Conservation (phyloP, 2,329 filamentous ascomycete genomes). For the Annulohypoxylon truncatum region DNA sequence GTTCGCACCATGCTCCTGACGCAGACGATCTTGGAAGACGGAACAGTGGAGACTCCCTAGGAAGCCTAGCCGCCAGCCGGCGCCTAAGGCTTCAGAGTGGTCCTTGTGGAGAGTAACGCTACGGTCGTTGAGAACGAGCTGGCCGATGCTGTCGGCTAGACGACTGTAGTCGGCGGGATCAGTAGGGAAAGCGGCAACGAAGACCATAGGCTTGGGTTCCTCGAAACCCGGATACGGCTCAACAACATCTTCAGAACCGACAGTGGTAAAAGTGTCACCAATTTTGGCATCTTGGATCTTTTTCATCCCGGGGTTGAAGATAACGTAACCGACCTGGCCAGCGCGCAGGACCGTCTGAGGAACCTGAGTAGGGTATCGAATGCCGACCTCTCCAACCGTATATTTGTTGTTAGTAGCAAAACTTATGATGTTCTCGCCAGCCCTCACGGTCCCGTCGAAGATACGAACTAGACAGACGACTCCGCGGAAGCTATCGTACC, state of each 20-base stretch:
- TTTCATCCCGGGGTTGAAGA: slow-evolving; percentile 99
- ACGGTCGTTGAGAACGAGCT: slow-evolving; percentile 93
- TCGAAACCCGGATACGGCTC: slow-evolving; percentile 91
- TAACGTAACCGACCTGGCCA: slow-evolving; percentile 95
- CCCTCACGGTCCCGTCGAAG: slow-evolving; percentile 85
- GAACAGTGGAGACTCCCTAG: slow-evolving; percentile 97
- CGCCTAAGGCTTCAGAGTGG: slow-evolving; percentile 90
- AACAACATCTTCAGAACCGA: slow-evolving; percentile 80
- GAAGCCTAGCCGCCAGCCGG: slow-evolving; percentile 94
- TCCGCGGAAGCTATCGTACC: slow-evolving; percentile 97
- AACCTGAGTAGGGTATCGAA: slow-evolving; percentile 91
- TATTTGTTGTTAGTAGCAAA: slow-evolving; percentile 91
- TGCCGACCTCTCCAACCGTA: slow-evolving; percentile 94
- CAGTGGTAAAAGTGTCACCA: slow-evolving; percentile 91
- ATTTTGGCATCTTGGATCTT: slow-evolving; percentile 94
- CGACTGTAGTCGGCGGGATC: slow-evolving; percentile 89
- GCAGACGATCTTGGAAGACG: slow-evolving; percentile 96
- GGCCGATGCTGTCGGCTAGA: slow-evolving; percentile 92
- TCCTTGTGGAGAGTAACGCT: slow-evolving; percentile 96
- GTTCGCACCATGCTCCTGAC: slow-evolving; percentile 92
- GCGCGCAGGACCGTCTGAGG: slow-evolving; percentile 84
- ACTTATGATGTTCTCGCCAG: slow-evolving; percentile 88
- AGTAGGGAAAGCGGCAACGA: slow-evolving; percentile 94
- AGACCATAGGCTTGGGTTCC: slow-evolving; percentile 98
- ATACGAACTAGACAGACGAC: slow-evolving; percentile 91